These are phyloP conservation scores for Gloeopeniophorella convolvens DNA, from an alignment of 768 basidiomycete genomes.

Conservation along the genomic window DNA sequence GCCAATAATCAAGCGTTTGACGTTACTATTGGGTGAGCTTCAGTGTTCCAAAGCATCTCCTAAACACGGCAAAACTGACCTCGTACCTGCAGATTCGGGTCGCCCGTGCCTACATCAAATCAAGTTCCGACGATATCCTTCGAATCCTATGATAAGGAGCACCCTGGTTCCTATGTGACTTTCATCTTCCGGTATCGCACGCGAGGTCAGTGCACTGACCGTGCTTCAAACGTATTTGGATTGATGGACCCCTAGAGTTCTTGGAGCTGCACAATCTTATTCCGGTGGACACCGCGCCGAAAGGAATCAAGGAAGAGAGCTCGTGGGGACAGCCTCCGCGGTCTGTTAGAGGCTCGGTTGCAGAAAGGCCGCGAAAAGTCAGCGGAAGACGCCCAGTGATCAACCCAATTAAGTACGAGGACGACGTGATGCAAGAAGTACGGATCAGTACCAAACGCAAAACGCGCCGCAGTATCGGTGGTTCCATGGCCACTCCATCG, in stretches of 20 bases:
- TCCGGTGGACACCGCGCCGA: too few species aligned
- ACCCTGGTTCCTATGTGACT: conserved; percentile 45
- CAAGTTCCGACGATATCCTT: conserved; percentile 48
- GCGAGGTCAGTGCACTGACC: conserved; percentile 31
- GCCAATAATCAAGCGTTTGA: neutral
- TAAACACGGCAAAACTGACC: conserved; percentile 33
- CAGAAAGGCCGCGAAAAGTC: too few species aligned
- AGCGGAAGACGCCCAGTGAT: too few species aligned
- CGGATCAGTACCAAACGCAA: too few species aligned
- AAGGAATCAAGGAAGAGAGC: too few species aligned
- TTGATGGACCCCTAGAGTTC: neutral
- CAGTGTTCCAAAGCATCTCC: neutral
- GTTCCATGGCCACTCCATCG: too few species aligned
- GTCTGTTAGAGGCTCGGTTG: too few species aligned
- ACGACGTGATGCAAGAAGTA: too few species aligned
- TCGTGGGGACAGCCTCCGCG: too few species aligned
- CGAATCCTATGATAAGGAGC: conserved; percentile 37
- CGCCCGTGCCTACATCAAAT: conserved; percentile 17
- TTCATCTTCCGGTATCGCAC: conserved; percentile 64
- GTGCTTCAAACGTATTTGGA: neutral
- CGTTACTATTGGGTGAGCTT: conserved; percentile 1
- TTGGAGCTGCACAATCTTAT: neutral
- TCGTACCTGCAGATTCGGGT: conserved; percentile 40
- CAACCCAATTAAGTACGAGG: too few species aligned
- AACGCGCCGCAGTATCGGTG: too few species aligned